A percentile compares a stretch with the other conserved stretches of the same genome.
These are phyloP conservation scores for Candida sithepensis DNA, from an alignment of 805 yeast genomes.

Conservation along the genomic window DNA sequence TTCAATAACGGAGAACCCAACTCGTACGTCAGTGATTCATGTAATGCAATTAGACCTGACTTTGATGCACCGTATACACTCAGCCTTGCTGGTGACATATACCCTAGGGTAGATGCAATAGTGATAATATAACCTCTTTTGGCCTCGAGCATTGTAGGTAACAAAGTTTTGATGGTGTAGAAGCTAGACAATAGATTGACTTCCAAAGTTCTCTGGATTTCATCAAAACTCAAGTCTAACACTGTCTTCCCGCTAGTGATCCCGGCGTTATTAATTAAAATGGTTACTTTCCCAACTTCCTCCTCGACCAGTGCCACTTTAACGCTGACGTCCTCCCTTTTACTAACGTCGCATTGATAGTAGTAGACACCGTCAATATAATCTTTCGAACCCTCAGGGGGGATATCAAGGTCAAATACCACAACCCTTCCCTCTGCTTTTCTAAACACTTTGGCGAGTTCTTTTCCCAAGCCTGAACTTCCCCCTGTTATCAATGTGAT, in stretches of 20 bases:
- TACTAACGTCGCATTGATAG: slow-evolving; percentile 68
- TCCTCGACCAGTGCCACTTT: slow-evolving; percentile 37
- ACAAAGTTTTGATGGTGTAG: slow-evolving; percentile 62
- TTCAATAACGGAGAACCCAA: slow-evolving; percentile 49
- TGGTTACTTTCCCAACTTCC: slow-evolving; percentile 58
- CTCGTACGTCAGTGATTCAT: slow-evolving; percentile 75
- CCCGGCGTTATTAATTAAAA: slow-evolving; percentile 86
- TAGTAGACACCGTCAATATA: slow-evolving; percentile 43
- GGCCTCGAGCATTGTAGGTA: slow-evolving; percentile 64
- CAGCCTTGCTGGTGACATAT: slow-evolving; percentile 76
- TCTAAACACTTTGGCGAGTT: slow-evolving; percentile 47
- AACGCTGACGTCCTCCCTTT: slow-evolving; percentile 39
- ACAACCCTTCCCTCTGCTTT: slow-evolving; percentile 48
- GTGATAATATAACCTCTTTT: slow-evolving; percentile 76
- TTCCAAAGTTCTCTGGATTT: slow-evolving; percentile 58
- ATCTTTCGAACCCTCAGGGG: slow-evolving; percentile 31
- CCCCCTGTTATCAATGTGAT: slow-evolving; percentile 85
- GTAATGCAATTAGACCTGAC: slow-evolving; percentile 80
- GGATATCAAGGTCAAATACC: slow-evolving; percentile 58
- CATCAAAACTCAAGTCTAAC: slow-evolving; percentile 49
- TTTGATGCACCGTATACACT: slow-evolving; percentile 88
- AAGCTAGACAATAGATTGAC: slow-evolving; percentile 72
- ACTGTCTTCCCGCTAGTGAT: slow-evolving; percentile 58
- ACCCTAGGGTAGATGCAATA: slow-evolving; percentile 81
- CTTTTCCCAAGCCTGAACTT: slow-evolving; percentile 69